These are phyloP conservation scores for Amauroascus niger DNA, from an alignment of 2,329 filamentous ascomycete genomes.

Conservation along the genomic window DNA sequence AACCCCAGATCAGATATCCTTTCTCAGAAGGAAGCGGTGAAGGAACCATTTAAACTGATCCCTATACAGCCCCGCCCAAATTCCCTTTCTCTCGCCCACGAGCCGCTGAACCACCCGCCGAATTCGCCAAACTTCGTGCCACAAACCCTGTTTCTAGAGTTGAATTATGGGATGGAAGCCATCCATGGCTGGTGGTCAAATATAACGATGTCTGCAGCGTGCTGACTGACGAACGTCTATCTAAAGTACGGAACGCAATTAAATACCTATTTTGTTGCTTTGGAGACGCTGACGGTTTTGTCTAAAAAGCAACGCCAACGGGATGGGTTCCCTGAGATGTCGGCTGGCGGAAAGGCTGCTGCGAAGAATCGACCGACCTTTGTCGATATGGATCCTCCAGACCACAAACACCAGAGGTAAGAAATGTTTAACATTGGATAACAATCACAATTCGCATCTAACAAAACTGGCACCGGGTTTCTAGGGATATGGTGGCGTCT, in stretches of 20 bases:
- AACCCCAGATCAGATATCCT: conserved; percentile 23
- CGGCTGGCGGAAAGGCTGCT: conserved; percentile 40
- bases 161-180: conserved; percentile 40
- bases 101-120: conserved; percentile 36
- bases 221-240: conserved; percentile 39
- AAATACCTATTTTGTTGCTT: not conserved
- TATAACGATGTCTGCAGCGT: conserved; percentile 41
- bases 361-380: conserved; percentile 44
- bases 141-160: conserved; percentile 39
- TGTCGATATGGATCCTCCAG: conserved; percentile 44
- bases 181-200: conserved; percentile 43
- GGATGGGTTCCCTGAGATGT: conserved; percentile 42
- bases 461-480: not conserved
- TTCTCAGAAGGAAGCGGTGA: not conserved
- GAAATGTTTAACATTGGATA: not conserved
- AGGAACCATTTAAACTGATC: not conserved
- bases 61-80: conserved; percentile 11
- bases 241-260: conserved; percentile 30
- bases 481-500: conserved; percentile 39
- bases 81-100: conserved; percentile 37
- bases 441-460: not conserved
- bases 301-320: conserved; percentile 30
- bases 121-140: conserved; percentile 39
- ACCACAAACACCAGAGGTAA: conserved; percentile 40
- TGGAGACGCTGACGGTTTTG: not conserved